Evolutionary conservation across 306 rosid genomes (phyloP).

Genomic region (Fragaria vesca): DNA sequence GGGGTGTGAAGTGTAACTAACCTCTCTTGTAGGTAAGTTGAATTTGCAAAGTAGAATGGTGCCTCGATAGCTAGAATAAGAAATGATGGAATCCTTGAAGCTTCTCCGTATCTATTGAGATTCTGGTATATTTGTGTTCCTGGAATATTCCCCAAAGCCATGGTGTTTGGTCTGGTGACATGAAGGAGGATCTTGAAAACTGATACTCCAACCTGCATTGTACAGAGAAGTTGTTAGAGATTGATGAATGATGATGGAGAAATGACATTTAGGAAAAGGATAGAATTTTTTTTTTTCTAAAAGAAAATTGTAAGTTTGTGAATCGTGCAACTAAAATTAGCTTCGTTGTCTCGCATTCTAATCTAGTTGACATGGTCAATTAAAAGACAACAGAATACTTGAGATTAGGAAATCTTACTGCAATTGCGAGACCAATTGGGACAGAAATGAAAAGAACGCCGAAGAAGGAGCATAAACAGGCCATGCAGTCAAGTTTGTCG

Average conservation of each 20-base stretch:
- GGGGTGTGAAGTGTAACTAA: slow-evolving; percentile 25
- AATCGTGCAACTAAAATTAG: neutral
- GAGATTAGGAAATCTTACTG: slow-evolving; percentile 47
- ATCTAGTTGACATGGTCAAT: neutral
- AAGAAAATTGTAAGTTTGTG: neutral
- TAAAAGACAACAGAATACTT: neutral
- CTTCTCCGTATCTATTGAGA: slow-evolving; percentile 69
- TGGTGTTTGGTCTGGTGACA: slow-evolving; percentile 87
- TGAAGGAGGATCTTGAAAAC: slow-evolving; percentile 92
- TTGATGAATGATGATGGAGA: neutral
- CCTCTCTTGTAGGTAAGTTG: slow-evolving; percentile 97
- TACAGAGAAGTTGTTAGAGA: slow-evolving; percentile 10
- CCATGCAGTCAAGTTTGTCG: slow-evolving; percentile 90
- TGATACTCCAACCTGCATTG: slow-evolving; percentile 78
- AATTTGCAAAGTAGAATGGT: slow-evolving; percentile 93
- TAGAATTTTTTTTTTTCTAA: neutral
- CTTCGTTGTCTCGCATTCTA: neutral
- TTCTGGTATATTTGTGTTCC: slow-evolving; percentile 83
- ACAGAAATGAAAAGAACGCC: slow-evolving; percentile 96
- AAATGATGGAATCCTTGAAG: slow-evolving; percentile 71
- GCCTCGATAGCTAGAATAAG: slow-evolving; percentile 86
- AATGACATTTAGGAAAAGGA: neutral
- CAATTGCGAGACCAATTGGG: slow-evolving; percentile 87
- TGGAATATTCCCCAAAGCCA: slow-evolving; percentile 74
- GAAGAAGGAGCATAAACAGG: slow-evolving; percentile 81